Base-by-base conservation (phyloP, 23 red algal species). In the Chondrus crispus region DNA sequence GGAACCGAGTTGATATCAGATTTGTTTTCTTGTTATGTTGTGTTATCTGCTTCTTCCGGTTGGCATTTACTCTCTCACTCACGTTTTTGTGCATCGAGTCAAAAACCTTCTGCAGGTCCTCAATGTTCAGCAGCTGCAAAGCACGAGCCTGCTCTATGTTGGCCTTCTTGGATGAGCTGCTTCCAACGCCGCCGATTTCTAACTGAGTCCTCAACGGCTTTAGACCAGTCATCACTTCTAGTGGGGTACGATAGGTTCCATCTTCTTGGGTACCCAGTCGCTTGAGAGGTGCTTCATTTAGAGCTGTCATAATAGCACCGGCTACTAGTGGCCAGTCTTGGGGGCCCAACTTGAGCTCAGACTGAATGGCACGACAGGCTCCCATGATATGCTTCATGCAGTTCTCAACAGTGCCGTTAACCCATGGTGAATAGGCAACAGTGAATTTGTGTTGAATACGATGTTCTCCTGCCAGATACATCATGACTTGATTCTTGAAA, bases 371-470 rank as follows among this genome's bases (percentile, higher is more conserved):
- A 10, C 16, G 54, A 40, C 22, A 69, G n/a, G 58, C 82, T 37
- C 30, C 22, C 30, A 22, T 41, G 22, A 86, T 9, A 30, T 66
- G 28, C 36, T 44, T 66, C 39, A 45, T 53, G 29, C 32, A 28
- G 54, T 37, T 35, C 43, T 86, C 82, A 58, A 86, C 54, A 26
- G 82, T 47, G 35, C 82, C 54, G 44, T 69, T 86, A 66, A 30
- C 48, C 82, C 82, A 86, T 26, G 78, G 78, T 8, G 78, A 82
- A 38, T 82, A 82, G 8, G 78, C 78, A 28, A 82, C 78, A 47
- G 51, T 20, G 44, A 53, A 43, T 11, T 36, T 66, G 69, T 66
- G 82, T 26, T 40, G 24, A 38, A 82, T 82, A 18, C 78, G 78
- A 47, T 82, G 42, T 36, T 50, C 39, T 9, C 46, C 42, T 52